Evolutionary conservation across 441 rosid genomes (phyloP).

Genomic region (Melastoma candidum): DNA sequence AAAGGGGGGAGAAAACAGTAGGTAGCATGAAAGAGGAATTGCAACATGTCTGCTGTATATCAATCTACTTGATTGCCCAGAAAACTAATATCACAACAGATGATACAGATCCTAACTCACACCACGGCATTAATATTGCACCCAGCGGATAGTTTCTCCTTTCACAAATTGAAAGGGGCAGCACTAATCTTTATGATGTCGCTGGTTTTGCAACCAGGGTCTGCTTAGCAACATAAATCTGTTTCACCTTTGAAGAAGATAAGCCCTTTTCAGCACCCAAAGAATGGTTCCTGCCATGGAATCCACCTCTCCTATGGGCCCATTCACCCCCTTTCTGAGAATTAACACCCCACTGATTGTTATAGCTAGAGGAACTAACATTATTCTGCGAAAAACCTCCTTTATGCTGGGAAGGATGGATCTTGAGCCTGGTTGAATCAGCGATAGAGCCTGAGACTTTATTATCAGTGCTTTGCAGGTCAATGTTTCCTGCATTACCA

Average conservation of each 20-base stretch:
- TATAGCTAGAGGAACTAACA: slow-evolving; percentile 31
- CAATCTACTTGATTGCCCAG: too few species aligned
- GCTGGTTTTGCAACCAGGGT: slow-evolving; percentile 32
- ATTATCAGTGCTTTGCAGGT: slow-evolving; percentile 22
- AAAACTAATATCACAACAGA: too few species aligned
- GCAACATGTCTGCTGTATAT: too few species aligned
- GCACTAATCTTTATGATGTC: slow-evolving; percentile 13
- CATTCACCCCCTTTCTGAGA: slow-evolving; percentile 44
- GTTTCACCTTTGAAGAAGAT: slow-evolving; percentile 60
- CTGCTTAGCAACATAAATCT: slow-evolving; percentile 98
- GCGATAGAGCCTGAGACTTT: slow-evolving; percentile 19
- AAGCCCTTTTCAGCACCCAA: slow-evolving; percentile 52
- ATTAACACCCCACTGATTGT: slow-evolving; percentile 36
- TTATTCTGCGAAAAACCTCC: slow-evolving; percentile 37
- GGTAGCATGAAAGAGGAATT: too few species aligned
- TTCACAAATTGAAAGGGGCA: too few species aligned
- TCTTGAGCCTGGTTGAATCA: slow-evolving; percentile 21
- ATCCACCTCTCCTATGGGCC: slow-evolving; percentile 61
- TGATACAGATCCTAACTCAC: too few species aligned
- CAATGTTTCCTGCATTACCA: slow-evolving; percentile 26
- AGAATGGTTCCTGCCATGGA: slow-evolving; percentile 67
- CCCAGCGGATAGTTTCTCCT: too few species aligned
- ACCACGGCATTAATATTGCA: too few species aligned
- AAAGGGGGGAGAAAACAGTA: too few species aligned
- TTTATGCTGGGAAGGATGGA: slow-evolving; percentile 42